Conservation (phyloP, 2,329 filamentous ascomycete genomes). For the Colletotrichum euphorbiae region DNA sequence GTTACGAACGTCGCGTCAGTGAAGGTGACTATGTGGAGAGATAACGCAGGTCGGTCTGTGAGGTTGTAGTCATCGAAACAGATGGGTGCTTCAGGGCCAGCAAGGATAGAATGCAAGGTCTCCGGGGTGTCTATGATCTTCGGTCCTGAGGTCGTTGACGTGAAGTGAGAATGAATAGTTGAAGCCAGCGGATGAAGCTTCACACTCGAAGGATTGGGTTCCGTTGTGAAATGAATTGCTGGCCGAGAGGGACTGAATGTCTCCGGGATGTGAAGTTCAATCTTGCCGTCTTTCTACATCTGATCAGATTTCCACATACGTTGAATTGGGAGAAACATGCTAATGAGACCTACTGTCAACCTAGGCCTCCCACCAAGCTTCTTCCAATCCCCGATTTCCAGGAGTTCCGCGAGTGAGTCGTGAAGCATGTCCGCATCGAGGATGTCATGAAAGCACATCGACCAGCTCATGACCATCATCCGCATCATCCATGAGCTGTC, state of each 20-base stretch:
- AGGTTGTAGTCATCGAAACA: constrained; percentile 54
- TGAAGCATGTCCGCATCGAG: constrained; percentile 55
- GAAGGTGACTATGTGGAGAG: constrained; percentile 61
- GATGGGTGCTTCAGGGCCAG: constrained; percentile 35
- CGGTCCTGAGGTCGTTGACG: not conserved
- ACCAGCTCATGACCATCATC: constrained; percentile 47
- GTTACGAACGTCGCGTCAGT: constrained; percentile 61
- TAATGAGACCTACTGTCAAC: constrained; percentile 45
- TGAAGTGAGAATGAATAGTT: constrained; percentile 18
- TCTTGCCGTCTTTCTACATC: constrained; percentile 12
- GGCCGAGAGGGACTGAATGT: constrained; percentile 28
- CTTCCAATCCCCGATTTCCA: constrained; percentile 57
- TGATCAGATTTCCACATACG: not conserved
- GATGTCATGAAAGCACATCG: constrained; percentile 58
- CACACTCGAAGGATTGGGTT: constrained; percentile 19
- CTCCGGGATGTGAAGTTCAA: constrained; percentile 30
- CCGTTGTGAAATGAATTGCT: constrained; percentile 29
- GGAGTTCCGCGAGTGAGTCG: constrained; percentile 49
- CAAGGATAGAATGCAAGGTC: constrained; percentile 36
- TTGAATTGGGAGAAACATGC: not conserved
- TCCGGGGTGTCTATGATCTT: constrained; percentile 28
- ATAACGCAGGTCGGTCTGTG: constrained; percentile 58
- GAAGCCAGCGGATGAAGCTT: constrained; percentile 23
- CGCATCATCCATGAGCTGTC: constrained; percentile 48
- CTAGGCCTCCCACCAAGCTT: constrained; percentile 59